A percentile compares a stretch with the other conserved stretches of the same genome.
Conservation (phyloP, 768 basidiomycete genomes). For the Suillus clintonianus region DNA sequence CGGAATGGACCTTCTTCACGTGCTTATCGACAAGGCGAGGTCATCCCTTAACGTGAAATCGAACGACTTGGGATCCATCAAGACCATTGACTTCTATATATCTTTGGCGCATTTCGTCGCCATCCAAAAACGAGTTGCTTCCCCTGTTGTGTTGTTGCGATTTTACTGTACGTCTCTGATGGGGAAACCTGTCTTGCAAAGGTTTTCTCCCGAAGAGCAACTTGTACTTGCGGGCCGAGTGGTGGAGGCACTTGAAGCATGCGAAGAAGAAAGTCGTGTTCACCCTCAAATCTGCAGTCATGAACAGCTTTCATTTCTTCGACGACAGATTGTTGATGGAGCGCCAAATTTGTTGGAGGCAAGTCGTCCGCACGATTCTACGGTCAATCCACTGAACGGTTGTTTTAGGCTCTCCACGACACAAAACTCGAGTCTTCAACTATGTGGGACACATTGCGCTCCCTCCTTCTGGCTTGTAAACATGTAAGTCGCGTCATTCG, state of each 20-base stretch:
- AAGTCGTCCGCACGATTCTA: conserved; percentile 21
- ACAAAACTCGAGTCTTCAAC: conserved; percentile 23
- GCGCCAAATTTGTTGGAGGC: conserved; percentile 48
- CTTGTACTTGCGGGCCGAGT: conserved; percentile 47
- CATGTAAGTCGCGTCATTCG: conserved; percentile 23
- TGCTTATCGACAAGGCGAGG: conserved; percentile 39
- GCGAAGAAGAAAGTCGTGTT: conserved; percentile 30
- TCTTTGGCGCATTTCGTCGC: conserved; percentile 47
- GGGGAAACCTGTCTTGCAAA: conserved; percentile 49
- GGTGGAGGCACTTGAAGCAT: conserved; percentile 44
- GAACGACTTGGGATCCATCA: conserved; percentile 34
- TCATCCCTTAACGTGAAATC: conserved; percentile 32
- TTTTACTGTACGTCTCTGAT: conserved; percentile 50
- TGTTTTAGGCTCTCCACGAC: conserved; percentile 19
- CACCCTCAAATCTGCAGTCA: conserved; percentile 26
- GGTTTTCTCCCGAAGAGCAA: conserved; percentile 45
- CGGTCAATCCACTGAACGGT: conserved; percentile 7
- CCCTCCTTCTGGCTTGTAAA: conserved; percentile 22
- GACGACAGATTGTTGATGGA: conserved; percentile 52
- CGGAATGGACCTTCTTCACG: conserved; percentile 42
- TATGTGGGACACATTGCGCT: conserved; percentile 26
- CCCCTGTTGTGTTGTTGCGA: conserved; percentile 49
- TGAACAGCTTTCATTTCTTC: conserved; percentile 37
- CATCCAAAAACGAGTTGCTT: conserved; percentile 41
- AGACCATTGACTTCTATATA: conserved; percentile 43